These are phyloP conservation scores for Fraxinus cuspidata DNA, from an alignment of 257 asterid species.

Conservation along the genomic window DNA sequence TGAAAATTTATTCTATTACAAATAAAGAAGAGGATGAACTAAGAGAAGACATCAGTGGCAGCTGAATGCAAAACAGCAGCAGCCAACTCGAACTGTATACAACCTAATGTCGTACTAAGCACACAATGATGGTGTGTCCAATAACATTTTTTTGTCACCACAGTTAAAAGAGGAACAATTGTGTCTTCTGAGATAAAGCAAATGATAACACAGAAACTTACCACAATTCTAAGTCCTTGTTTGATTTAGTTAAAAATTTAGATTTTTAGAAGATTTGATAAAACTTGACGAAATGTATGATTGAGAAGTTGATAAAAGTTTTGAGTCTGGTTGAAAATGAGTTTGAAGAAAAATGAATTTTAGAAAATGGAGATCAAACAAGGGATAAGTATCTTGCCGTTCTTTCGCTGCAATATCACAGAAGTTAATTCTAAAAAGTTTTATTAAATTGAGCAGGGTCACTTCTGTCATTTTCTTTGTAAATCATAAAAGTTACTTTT, in stretches of 20 bases:
- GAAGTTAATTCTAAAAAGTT: slow-evolving; percentile 8
- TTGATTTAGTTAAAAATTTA: too few species aligned
- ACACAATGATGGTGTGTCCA: neutral
- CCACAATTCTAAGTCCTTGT: too few species aligned
- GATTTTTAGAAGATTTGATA: too few species aligned
- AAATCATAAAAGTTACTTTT: too few species aligned
- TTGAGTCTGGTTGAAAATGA: too few species aligned
- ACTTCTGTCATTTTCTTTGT: neutral
- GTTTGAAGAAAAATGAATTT: too few species aligned
- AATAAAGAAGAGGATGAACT: neutral
- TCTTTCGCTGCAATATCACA: neutral
- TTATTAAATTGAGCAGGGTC: neutral
- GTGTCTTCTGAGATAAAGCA: neutral
- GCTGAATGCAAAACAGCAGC: neutral
- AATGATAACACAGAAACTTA: neutral
- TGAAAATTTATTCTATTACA: neutral
- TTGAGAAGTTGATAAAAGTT: too few species aligned
- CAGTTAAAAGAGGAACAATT: too few species aligned
- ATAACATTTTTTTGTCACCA: neutral
- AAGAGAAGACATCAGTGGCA: neutral
- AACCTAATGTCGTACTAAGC: neutral
- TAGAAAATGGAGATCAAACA: too few species aligned
- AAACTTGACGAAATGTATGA: too few species aligned
- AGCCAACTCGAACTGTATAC: neutral
- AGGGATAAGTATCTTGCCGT: slow-evolving; percentile 4